Evolutionary conservation across 2,329 filamentous ascomycete genomes (phyloP), one percentile per base, ranked within the genome.

Genomic region (Zasmidium cellare): DNA sequence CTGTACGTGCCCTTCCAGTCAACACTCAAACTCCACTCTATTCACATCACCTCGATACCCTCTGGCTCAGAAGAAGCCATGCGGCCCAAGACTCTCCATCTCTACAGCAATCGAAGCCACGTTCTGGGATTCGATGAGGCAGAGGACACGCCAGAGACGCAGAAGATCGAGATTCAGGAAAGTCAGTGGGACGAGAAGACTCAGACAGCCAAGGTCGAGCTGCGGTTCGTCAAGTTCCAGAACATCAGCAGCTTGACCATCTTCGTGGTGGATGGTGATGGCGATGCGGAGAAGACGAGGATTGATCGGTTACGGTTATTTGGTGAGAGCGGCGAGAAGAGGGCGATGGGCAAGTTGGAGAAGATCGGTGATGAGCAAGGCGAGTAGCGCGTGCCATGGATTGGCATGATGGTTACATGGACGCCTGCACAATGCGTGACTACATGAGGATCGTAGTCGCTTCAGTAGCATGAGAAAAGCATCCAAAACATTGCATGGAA

Each of bases 151-250:
- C 82, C 87, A 50, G 84, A 90, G 0, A 92, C 90, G 16, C 94
- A 99, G 76, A 83, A 82, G 53, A 85, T 97, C 59, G 87, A 87
- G 68, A 81, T 99, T 46, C 80, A 82, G 60, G 80, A 87, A 47
- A 81, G 83, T 53, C 91, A 96, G 70, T 99, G 94, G 93, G 78
- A 82, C 60, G 67, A 72, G 60, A 73, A 76, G 67, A 81, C 79
- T 1, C 76, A 75, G 18, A 82, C 80, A 1, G 80, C 79, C 18
- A 81, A 79, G 69, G 65, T 81, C 24, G 79, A 81, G 75, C 78
- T 97, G 68, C 89, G 92, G 14, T 97, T 93, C 71, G 94, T 99
- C 76, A 97, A 97, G 79, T 99, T 97, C 80, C 94, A 97, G 78
- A 96, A 92, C 71, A 89, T 97, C 54, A 89, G 86, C 59, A 94